Percentiles rank a stretch among this genome's conserved stretches.
These are phyloP conservation scores for Rhododendron ferrugineum DNA, from an alignment of 148 eudicot genomes.

Conservation along the genomic window DNA sequence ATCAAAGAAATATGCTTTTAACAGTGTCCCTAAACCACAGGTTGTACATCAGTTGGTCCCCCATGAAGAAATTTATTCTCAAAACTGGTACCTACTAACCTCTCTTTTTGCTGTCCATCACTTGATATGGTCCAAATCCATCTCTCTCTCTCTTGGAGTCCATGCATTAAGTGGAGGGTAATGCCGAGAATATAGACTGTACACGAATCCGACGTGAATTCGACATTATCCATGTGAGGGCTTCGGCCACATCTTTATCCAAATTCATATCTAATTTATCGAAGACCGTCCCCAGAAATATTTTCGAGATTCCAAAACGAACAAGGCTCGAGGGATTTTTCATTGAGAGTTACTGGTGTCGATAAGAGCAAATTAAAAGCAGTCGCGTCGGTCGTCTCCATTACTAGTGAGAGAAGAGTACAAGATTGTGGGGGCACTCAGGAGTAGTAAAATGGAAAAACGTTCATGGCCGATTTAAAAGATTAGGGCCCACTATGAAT, in stretches of 20 bases:
- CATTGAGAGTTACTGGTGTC: background rate
- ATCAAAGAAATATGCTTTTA: background rate
- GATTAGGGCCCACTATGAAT: background rate
- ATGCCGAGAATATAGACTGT: background rate
- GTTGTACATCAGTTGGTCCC: background rate
- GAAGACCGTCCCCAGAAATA: no score
- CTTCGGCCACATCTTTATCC: no score
- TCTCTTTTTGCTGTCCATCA: constrained; percentile 4
- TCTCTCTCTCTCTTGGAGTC: background rate
- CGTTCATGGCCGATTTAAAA: background rate
- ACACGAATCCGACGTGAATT: no score
- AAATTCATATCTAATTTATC: no score
- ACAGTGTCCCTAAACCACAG: background rate
- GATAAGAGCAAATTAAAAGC: background rate
- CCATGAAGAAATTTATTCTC: constrained; percentile 1
- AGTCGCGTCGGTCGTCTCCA: background rate
- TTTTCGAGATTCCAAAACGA: no score
- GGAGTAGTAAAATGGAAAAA: background rate
- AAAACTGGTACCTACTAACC: background rate
- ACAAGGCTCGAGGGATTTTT: background rate
- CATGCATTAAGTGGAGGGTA: background rate
- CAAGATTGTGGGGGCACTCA: background rate
- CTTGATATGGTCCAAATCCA: constrained; percentile 4
- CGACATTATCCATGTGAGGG: no score
- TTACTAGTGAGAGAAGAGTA: background rate